These are phyloP conservation scores for Nitzschia inconspicua DNA, from an alignment of 108 stramenopile species.

Conservation along the genomic window DNA sequence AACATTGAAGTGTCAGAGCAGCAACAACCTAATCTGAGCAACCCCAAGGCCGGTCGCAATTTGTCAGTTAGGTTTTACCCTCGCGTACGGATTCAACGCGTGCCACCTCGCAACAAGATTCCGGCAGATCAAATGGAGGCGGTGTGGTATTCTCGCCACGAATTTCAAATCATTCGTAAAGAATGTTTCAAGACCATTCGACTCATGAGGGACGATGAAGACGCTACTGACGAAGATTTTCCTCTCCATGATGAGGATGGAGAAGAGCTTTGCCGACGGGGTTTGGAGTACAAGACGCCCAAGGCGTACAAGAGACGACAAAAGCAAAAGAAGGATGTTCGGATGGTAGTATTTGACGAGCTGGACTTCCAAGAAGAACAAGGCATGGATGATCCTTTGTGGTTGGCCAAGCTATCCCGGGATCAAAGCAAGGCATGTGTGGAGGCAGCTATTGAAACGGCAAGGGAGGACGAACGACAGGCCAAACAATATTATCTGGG, in stretches of 20 bases:
- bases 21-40: too few species aligned
- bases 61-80: slow-evolving; percentile 17
- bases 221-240: slow-evolving; percentile 2
- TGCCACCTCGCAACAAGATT: slow-evolving; percentile 3
- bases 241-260: too few species aligned
- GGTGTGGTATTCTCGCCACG: slow-evolving; percentile 17
- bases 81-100: slow-evolving; percentile 14
- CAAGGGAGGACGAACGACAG: slow-evolving; percentile 1
- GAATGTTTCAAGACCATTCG: slow-evolving; percentile 20
- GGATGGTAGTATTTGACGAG: slow-evolving; percentile 16
- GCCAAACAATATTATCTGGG: background rate
- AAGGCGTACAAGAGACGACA: slow-evolving; percentile 8
- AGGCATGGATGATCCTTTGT: slow-evolving; percentile 10
- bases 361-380: slow-evolving; percentile 12
- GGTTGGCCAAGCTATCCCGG: slow-evolving; percentile 14
- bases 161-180: slow-evolving; percentile 13
- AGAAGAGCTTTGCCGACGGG: slow-evolving; percentile 8
- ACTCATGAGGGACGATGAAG: slow-evolving; percentile 7
- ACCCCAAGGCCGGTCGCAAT: too few species aligned
- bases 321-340: slow-evolving; percentile 8
- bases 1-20: background rate
- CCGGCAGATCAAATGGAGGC: slow-evolving; percentile 9
- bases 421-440: slow-evolving; percentile 16
- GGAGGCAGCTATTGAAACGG: background rate
- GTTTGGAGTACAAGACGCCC: slow-evolving; percentile 13